These are phyloP conservation scores for Lyophyllum semitale DNA, from an alignment of 768 basidiomycete species.

Conservation along the genomic window DNA sequence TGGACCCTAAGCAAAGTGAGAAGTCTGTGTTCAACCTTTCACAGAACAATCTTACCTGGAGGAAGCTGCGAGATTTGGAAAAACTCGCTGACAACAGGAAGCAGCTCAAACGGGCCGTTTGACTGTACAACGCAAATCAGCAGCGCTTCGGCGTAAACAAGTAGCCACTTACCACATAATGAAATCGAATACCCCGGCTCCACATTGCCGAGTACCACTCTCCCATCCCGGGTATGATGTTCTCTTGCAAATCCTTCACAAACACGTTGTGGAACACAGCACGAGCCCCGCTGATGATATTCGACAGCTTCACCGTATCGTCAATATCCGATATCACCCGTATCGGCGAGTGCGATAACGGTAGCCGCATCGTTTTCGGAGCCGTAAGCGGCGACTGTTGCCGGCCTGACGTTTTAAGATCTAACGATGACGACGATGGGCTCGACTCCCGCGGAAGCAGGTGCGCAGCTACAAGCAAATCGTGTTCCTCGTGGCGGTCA, in stretches of 20 bases:
- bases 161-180: conserved; percentile 75
- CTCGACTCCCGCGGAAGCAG: conserved; percentile 38
- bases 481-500: conserved; percentile 50
- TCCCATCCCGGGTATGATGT: conserved; percentile 80
- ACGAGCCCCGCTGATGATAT: conserved; percentile 77
- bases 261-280: conserved; percentile 91
- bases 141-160: background rate
- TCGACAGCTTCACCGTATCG: conserved; percentile 85
- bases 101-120: conserved; percentile 84
- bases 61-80: conserved; percentile 71
- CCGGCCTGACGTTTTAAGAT: background rate
- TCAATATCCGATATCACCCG: conserved; percentile 93
- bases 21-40: background rate
- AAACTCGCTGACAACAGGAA: conserved; percentile 79
- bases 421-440: conserved; percentile 8
- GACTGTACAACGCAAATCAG: conserved; percentile 41
- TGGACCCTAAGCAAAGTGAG: conserved; percentile 50
- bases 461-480: conserved; percentile 56
- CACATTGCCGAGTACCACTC: conserved; percentile 76
- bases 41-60: conserved; percentile 38
- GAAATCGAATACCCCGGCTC: conserved; percentile 73
- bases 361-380: conserved; percentile 36
- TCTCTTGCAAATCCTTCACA: conserved; percentile 78
- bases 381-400: background rate
- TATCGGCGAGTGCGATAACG: conserved; percentile 63